Base-by-base conservation (phyloP, 768 basidiomycete genomes). In the Suillus fuscotomentosus region DNA sequence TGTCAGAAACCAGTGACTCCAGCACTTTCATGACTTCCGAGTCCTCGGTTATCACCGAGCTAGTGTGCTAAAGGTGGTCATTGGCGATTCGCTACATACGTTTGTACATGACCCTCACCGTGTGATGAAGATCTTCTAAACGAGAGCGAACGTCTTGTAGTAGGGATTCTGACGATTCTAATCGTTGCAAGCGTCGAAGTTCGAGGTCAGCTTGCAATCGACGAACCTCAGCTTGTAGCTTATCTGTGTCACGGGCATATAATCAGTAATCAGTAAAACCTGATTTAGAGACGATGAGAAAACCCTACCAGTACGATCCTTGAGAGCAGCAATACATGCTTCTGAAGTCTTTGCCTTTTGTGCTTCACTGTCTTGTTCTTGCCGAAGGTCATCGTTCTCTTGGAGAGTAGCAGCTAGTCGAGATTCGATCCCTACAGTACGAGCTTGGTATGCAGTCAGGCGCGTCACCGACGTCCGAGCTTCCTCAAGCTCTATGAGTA, bases 1-100 rank as follows among this genome's bases (percentile, higher is more conserved):
- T 97, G 70, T 93, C 92, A 41, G 88, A 86, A 9, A 95, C 94
- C 38, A 97, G 81, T n/a, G 89, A 87, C 72, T 94, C 93, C 15
- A 97, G 78, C 14, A 95, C 87, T 61, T 81, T 79, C 41, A 82
- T 86, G 20, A 92, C 77, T 69, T 91, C 90, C 17, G 83, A 75
- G 61, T 88, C 82, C 56, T 87, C 86, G 13, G 70, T 67, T 22
- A 69, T 62, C 24, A 66, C 31, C 41, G 82, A 74, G 31, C 79
- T 76, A 22, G 80, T 65, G 75, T 84, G 76, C 82, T 82, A 63
- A 62, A 59, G 53, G 42, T 36, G 48, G 41, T 42, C 41, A 59
- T 59, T 31, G 11, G 41, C 2, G 60, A 54, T 67, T 50, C 13
- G 68, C 77, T 45, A 74, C 62, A 60, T 62, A 64, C 57, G 53